These are phyloP conservation scores for Entomophthora muscae DNA, from an alignment of 371 early-diverging fungal genomes.

Conservation along the genomic window DNA sequence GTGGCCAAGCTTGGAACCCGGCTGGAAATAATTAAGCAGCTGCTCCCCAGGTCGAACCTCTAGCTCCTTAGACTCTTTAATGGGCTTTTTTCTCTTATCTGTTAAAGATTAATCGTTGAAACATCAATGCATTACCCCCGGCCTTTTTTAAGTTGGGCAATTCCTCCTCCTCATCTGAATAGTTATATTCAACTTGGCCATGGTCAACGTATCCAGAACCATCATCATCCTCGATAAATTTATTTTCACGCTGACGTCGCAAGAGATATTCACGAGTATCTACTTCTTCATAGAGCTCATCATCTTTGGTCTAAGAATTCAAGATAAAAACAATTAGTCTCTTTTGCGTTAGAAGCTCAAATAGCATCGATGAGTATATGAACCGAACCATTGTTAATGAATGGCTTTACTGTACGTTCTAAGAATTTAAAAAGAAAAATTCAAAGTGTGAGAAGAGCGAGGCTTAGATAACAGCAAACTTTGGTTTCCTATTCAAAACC, in stretches of 20 bases:
- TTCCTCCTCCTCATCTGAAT: slow-evolving; percentile 20
- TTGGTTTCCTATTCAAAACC: too few relatives aligned
- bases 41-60: not conserved
- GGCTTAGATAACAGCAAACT: too few relatives aligned
- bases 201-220: slow-evolving; percentile 63
- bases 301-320: slow-evolving; percentile 12
- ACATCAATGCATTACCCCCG: not conserved
- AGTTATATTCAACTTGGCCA: slow-evolving; percentile 39
- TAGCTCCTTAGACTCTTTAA: not conserved
- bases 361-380: too few relatives aligned
- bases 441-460: too few relatives aligned
- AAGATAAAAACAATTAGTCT: too few relatives aligned
- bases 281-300: slow-evolving; percentile 34
- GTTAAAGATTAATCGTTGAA: not conserved
- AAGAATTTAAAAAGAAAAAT: too few relatives aligned
- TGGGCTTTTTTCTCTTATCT: not conserved
- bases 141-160: not conserved
- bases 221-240: slow-evolving; percentile 75
- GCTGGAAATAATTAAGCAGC: not conserved
- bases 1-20: slow-evolving; percentile 12
- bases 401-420: too few relatives aligned
- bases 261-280: slow-evolving; percentile 29
- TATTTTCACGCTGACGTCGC: slow-evolving; percentile 20
- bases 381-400: too few relatives aligned
- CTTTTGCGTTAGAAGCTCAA: too few relatives aligned